These are phyloP conservation scores for Mytilinidion resinicola DNA, from an alignment of 495 filamentous ascomycete genomes.

Conservation along the genomic window DNA sequence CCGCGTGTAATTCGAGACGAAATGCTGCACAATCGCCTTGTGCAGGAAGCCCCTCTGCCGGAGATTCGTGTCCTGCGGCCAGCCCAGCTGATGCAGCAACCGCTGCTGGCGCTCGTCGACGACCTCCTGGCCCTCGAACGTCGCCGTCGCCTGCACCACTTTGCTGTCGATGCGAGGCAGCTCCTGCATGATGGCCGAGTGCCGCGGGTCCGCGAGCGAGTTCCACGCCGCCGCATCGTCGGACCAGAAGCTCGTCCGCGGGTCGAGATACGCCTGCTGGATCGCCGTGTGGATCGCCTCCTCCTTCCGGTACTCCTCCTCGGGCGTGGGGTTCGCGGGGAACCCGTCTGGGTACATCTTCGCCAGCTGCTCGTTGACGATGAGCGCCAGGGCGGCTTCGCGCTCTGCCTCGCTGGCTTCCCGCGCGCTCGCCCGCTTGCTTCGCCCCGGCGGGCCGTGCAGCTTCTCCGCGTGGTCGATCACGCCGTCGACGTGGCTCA, in stretches of 20 bases:
- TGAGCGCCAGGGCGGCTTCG: conserved; percentile 16
- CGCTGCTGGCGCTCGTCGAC: conserved; percentile 47
- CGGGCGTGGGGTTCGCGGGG: conserved; percentile 6
- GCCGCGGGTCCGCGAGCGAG: conserved; percentile 19
- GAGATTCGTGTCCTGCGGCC: conserved; percentile 30
- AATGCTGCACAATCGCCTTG: conserved; percentile 63
- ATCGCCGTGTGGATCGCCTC: conserved; percentile 15
- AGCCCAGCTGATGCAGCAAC: conserved; percentile 68
- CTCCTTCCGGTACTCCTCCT: conserved; percentile 9
- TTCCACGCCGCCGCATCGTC: conserved; percentile 1
- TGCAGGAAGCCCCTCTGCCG: conserved; percentile 50
- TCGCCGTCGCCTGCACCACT: conserved; percentile 16
- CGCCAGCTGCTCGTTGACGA: conserved; percentile 44
- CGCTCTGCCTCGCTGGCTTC: conserved; percentile 15
- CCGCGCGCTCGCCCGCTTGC: conserved; percentile 2
- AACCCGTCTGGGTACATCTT: conserved; percentile 42
- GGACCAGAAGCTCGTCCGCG: conserved; percentile 10
- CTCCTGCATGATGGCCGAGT: conserved; percentile 13
- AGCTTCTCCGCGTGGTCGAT: conserved; percentile 26
- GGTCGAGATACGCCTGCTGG: conserved; percentile 21
- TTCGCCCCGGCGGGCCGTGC: not conserved
- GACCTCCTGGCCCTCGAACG: conserved; percentile 32
- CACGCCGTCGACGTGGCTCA: conserved; percentile 65
- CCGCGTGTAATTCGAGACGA: conserved; percentile 87
- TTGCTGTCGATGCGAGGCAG: conserved; percentile 22